phyloP scores from a whole-genome alignment of 208 protist genomes.

The Acanthamoeba divionensis region DNA sequence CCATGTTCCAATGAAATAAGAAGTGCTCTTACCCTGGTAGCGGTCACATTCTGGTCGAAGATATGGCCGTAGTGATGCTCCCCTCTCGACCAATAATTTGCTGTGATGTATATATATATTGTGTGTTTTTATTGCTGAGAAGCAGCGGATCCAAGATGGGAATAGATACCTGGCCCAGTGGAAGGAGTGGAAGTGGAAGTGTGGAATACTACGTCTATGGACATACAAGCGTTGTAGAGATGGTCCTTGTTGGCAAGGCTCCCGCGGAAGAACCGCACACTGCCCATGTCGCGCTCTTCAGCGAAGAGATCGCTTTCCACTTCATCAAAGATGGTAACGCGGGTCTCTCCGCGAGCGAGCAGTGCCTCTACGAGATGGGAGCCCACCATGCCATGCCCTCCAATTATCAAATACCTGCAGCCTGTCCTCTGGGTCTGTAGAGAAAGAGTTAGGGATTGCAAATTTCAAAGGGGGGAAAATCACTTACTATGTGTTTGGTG shows the following conservation, averaged over 20 bases:
- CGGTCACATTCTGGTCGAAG: background rate
- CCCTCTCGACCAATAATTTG: background rate
- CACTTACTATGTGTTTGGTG: too few species aligned
- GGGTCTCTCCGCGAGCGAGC: conserved; percentile 2
- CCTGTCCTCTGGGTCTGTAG: conserved; percentile 13
- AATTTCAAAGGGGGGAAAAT: too few species aligned
- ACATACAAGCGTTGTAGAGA: background rate
- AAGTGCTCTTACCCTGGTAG: background rate
- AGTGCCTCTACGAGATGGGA: conserved; percentile 39
- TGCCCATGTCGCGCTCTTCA: background rate
- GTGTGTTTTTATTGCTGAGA: background rate
- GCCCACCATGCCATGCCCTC: background rate
- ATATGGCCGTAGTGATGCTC: background rate
- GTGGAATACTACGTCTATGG: background rate
- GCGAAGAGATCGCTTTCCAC: background rate
- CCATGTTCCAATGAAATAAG: background rate
- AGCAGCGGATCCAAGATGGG: background rate
- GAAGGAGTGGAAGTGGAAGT: background rate
- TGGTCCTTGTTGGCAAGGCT: background rate
- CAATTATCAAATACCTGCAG: background rate
- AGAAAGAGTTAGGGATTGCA: too few species aligned
- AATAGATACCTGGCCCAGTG: background rate
- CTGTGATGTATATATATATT: background rate
- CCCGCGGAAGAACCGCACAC: background rate
- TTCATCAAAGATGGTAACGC: background rate